Conservation (phyloP, 2,329 filamentous ascomycete genomes). For the Akanthomyces uredinophilus region DNA sequence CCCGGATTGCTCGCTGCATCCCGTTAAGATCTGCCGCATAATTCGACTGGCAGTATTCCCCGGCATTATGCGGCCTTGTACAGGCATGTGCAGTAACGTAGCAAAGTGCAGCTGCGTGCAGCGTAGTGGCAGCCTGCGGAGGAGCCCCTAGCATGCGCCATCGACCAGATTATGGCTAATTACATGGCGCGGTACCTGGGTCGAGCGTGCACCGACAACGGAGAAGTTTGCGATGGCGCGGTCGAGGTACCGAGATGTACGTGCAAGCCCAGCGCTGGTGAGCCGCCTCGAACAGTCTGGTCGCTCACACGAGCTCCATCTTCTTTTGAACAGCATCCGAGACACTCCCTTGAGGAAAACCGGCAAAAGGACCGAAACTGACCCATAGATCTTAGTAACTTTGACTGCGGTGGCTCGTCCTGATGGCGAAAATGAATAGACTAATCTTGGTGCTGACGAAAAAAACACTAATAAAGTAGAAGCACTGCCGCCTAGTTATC, state of each 20-base stretch:
- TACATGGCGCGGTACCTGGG: too few species aligned
- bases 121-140: background rate
- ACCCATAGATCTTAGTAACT: background rate
- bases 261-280: background rate
- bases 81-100: background rate
- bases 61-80: background rate
- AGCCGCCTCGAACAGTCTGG: background rate
- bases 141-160: background rate
- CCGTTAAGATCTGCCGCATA: background rate
- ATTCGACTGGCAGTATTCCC: background rate
- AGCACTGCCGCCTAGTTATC: conserved; percentile 1
- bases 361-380: background rate
- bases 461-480: background rate
- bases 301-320: background rate
- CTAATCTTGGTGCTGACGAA: background rate
- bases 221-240: background rate
- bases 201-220: background rate
- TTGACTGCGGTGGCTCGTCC: background rate
- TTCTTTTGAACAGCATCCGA: background rate
- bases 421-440: background rate
- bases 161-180: background rate
- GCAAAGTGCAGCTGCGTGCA: background rate
- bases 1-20: background rate
- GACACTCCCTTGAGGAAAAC: background rate
- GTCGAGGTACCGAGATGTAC: background rate